Base-by-base conservation (phyloP, 192 early-diverging fungal species). In the Coemansia sp. region DNA sequence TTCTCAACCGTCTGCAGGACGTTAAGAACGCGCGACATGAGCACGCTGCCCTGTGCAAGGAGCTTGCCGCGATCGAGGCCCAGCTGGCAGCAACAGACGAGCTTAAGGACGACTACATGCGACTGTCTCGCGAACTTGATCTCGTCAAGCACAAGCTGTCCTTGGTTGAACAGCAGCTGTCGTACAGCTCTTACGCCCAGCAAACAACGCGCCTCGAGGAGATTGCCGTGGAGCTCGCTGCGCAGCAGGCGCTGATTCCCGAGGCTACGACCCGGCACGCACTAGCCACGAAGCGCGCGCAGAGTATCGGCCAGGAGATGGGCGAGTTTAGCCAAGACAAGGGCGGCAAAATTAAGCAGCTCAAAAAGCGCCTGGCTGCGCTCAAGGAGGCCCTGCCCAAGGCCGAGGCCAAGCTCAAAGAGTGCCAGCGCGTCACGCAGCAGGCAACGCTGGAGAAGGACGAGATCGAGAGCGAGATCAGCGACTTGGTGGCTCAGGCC, bases 281-380 rank as follows among this genome's bases (percentile, higher is more conserved):
- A n/a, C 79, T 84, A 11, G 88, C 88, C 22, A 25, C 74, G 14
- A 73, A 67, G 35, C 85, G 88, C 12, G 86, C 84, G 19, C 64
- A 85, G 49, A 78, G 85, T 35, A 91, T 96, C 47, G 92, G 93
- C 64, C 65, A 76, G 39, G 96, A 99, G 71, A 97, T 98, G 94
- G 82, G 85, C 24, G 94, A 97, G 69, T 94, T 96, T 45, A 88
- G 90, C 56, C 82, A 83, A 36, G 89, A 99, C 74, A 94, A 94
- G 67, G 94, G 94, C 37, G 87, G 87, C 14, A 99, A 98, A 77
- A 70, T 99, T 31, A 87, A 94, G 64, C 89, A 93, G 46, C 85
- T 99, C 25, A 86, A 88, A 85, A 84, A 87, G 79, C 87, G 91
- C 27, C 84, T 96, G 41, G 68, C 76, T 4, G 56, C 74, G 22